phyloP scores from a whole-genome alignment of 129 eudicot genomes.

The Tagetes erecta region DNA sequence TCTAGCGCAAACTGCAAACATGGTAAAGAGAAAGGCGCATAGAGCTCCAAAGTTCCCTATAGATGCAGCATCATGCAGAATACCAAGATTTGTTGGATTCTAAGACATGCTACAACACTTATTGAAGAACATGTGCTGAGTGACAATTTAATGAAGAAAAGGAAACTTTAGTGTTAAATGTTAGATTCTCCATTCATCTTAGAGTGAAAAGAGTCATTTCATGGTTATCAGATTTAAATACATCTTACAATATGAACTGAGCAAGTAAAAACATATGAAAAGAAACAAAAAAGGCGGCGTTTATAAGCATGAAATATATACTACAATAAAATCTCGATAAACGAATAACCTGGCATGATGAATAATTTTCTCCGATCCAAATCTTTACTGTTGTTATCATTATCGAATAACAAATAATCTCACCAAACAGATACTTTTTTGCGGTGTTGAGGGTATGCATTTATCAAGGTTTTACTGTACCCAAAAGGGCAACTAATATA shows the following conservation, averaged over 20 bases:
- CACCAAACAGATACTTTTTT: not conserved
- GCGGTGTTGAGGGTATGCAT: not conserved
- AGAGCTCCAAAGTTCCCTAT: not conserved
- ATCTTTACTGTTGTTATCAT: not conserved
- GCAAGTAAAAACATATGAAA: conserved; percentile 4
- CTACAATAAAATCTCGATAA: not conserved
- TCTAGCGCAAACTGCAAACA: not conserved
- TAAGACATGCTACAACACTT: conserved; percentile 1
- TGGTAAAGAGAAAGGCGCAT: not conserved
- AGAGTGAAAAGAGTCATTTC: not conserved
- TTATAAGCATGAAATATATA: not conserved
- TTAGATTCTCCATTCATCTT: not conserved
- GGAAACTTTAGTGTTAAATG: not conserved
- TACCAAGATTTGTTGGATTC: not conserved
- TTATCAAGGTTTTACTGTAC: not conserved
- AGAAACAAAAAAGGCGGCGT: not conserved
- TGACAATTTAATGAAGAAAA: not conserved
- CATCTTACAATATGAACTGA: not conserved
- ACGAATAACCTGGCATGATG: not conserved
- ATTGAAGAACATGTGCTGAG: not conserved
- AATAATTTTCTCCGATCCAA: not conserved
- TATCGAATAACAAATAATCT: not conserved
- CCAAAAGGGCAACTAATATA: not conserved
- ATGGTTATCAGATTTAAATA: not conserved
- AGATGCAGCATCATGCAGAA: not conserved